Percentiles rank a stretch among this genome's conserved stretches.
Conservation (phyloP, 805 yeast genomes). For the Lipomyces spencermartinsiae region DNA sequence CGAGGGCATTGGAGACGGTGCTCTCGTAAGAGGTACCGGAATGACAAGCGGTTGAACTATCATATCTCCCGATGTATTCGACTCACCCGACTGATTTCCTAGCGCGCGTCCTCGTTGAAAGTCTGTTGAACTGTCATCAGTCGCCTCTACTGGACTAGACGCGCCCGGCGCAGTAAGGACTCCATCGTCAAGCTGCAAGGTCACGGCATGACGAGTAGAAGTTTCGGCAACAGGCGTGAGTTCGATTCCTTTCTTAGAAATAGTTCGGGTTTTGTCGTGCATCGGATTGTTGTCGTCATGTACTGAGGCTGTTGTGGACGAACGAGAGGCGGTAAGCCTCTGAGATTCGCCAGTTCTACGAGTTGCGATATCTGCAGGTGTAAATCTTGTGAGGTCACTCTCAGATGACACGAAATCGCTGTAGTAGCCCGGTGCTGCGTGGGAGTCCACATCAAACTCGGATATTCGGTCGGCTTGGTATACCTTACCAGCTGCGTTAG, state of each 20-base stretch:
- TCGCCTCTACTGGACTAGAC: not conserved
- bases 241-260: not conserved
- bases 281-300: not conserved
- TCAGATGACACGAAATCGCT: conserved; percentile 5
- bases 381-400: conserved; percentile 3
- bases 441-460: conserved; percentile 12
- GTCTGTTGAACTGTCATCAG: not conserved
- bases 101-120: not conserved
- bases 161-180: not conserved
- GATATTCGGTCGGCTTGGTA: conserved; percentile 25
- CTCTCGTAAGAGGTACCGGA: conserved; percentile 4
- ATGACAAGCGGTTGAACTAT: conserved; percentile 8
- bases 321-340: not conserved
- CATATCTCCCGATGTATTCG: not conserved
- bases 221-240: not conserved
- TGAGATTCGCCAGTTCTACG: not conserved
- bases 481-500: not conserved
- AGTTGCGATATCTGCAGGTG: conserved; percentile 19
- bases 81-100: not conserved
- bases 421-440: not conserved
- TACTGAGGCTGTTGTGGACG: not conserved
- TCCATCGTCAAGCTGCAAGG: not conserved
- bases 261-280: not conserved
- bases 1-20: conserved; percentile 3
- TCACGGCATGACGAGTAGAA: not conserved